Evolutionary conservation across 805 yeast species (phyloP).

Genomic region (Naumovozyma baii): DNA sequence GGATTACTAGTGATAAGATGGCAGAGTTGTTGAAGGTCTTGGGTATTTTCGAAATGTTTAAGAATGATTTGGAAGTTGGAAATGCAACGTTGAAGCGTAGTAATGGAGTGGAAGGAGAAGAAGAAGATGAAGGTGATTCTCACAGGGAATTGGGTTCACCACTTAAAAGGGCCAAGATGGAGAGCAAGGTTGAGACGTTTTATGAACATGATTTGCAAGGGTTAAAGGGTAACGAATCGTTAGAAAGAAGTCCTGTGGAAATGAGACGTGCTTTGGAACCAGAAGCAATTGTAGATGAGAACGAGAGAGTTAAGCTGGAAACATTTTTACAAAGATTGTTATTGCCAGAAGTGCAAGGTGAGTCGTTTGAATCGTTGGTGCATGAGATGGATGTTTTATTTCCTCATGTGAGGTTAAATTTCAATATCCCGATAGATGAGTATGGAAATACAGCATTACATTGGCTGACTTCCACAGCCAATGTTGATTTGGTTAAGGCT

Average conservation of each 20-base stretch:
- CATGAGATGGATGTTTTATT: slow-evolving; percentile 19
- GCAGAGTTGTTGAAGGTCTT: slow-evolving; percentile 14
- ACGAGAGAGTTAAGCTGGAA: slow-evolving; percentile 24
- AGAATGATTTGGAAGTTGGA: slow-evolving; percentile 9
- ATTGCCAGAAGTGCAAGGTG: slow-evolving; percentile 18
- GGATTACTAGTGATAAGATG: slow-evolving; percentile 26
- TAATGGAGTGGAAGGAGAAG: slow-evolving; percentile 3
- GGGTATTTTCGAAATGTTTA: slow-evolving; percentile 12
- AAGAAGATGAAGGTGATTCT: slow-evolving; percentile 5
- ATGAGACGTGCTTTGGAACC: slow-evolving; percentile 8
- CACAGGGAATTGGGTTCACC: slow-evolving; percentile 21
- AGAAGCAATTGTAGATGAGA: slow-evolving; percentile 10
- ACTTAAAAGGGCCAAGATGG: slow-evolving; percentile 16
- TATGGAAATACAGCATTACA: slow-evolving; percentile 90
- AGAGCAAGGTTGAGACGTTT: slow-evolving; percentile 1
- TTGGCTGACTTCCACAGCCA: slow-evolving; percentile 91
- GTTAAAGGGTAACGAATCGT: no score
- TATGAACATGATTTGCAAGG: no score
- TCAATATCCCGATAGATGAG: slow-evolving; percentile 86
- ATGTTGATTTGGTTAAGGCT: slow-evolving; percentile 56
- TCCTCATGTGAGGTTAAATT: slow-evolving; percentile 33
- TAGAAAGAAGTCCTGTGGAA: slow-evolving; percentile 1
- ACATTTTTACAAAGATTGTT: slow-evolving; percentile 24
- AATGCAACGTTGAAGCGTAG: slow-evolving; percentile 1
- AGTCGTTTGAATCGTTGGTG: slow-evolving; percentile 13